Base-by-base conservation (phyloP, 768 basidiomycete genomes). In the Sistotremastrum niveocremeum region DNA sequence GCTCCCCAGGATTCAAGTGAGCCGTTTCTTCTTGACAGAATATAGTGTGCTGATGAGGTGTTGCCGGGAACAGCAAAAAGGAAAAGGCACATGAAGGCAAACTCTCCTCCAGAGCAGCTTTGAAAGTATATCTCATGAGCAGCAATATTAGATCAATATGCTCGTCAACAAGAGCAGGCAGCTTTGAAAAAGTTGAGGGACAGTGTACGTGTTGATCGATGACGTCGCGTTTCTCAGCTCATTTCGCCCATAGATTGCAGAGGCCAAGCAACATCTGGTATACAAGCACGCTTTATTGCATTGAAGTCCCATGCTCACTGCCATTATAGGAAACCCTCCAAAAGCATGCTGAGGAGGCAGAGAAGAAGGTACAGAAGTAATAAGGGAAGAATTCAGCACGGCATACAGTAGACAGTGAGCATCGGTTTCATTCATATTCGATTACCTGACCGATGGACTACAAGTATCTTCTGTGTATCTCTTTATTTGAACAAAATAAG, bases 61-160 rank as follows among this genome's bases (percentile, higher is more conserved):
- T 35, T 34, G 20, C 32, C 32, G 46, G 49, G 37, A 60, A 35
- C 59, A 85, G 83, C 55, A 76, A 76, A 62, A 84, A 75, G 62
- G 83, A 84, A 60, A 78, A 72, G 57, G 83, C 81, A 12, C 73
- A 81, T 44, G 83, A 85, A 64, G 70, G 74, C 69, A 49, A 34
- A 47, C 58, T 61, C 61, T 47, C 7, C 9, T n/a, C 10, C 6
- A 28, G n/a, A 29, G 10, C 44, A 33, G 20, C 7, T 4, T n/a
- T 10, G 4, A 4, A 37, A 20, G 33, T 5, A 5, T 40, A 44
- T 34, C n/a, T 54, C 10, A 54, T 49, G 11, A 52, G 47, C 40
- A 33, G 32, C 32, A 30, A 12, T 1, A 39, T 12, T 44, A 85
- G 83, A 82, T 48, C 71, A 82, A 63, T 84, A 77, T 51, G 67